Evolutionary conservation across 2,329 filamentous ascomycete genomes (phyloP), one percentile per base, ranked within the genome.

Genomic region (Sporothrix humicola): DNA sequence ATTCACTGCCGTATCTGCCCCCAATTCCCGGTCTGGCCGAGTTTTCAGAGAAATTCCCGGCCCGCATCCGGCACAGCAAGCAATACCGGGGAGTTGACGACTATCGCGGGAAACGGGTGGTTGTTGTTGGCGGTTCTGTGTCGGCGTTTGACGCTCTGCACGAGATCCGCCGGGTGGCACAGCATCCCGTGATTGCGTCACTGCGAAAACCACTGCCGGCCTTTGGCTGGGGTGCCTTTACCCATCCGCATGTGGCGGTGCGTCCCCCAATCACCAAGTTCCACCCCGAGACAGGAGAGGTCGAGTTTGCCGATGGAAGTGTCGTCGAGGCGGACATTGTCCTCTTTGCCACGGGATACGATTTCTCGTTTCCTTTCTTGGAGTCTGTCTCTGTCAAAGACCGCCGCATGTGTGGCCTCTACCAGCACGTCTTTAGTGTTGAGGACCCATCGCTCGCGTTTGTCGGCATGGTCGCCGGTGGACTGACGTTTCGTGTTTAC

Each of bases 271-370:
- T 90, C 71, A 82, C 0, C 86, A 77, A 78, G 88, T 79, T 75
- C 81, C 79, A 48, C 78, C 80, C 0, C 77, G 83, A 84, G 75
- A 85, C 83, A 8, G 31, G 83, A 82, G 17, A 80, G 85, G 72
- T 94, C 0, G 81, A 84, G n/a, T 92, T 93, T 74, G 83, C 83
- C 66, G 85, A 92, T 77, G 90, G 90, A 0, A 82, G 87, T 6
- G 89, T 90, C 77, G 12, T 66, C 2, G 80, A 82, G 1, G 82
- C 93, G 50, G 91, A 93, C 77, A 84, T 86, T 0, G 81, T 93
- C 2, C 79, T 93, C 3, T 93, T 92, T 79, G 91, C 90, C 77
- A 93, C 91, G 0, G 91, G 91, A 1, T 93, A 93, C 79, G 86
- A 92, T 75, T 92, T 92, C 81, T 88, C 88, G 0, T 88, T 88